These are phyloP conservation scores for Parsonsia alboflavescens DNA, from an alignment of 257 asterid species.

Conservation along the genomic window DNA sequence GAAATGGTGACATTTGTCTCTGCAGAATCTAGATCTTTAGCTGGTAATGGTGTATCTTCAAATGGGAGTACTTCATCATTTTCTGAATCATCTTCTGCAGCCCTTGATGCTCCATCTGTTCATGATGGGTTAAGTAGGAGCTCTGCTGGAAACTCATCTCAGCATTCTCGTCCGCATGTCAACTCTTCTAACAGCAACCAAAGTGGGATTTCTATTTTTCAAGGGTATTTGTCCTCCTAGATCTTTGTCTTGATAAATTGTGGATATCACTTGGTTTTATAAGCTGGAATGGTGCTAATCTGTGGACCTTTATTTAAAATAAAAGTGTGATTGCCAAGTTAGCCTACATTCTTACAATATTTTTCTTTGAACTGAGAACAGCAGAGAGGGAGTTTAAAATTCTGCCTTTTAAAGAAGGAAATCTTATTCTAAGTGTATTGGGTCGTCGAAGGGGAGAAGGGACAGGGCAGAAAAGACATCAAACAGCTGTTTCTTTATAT, in stretches of 20 bases:
- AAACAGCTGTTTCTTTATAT: background rate
- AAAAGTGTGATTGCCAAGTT: background rate
- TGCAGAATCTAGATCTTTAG: slow-evolving; percentile 35
- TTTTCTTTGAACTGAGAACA: background rate
- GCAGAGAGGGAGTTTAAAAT: slow-evolving; percentile 1
- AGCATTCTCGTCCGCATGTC: slow-evolving; percentile 32
- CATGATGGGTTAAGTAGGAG: slow-evolving; percentile 45
- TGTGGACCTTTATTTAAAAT: background rate
- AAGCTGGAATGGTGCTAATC: background rate
- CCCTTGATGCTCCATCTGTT: slow-evolving; percentile 51
- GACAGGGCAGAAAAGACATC: background rate
- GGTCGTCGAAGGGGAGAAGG: background rate
- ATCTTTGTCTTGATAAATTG: background rate
- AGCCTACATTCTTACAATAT: background rate
- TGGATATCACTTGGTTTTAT: background rate
- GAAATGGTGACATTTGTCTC: slow-evolving; percentile 69
- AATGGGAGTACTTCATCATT: slow-evolving; percentile 35
- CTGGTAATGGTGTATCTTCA: slow-evolving; percentile 30
- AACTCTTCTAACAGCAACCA: slow-evolving; percentile 39
- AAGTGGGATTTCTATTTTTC: slow-evolving; percentile 64
- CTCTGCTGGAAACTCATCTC: slow-evolving; percentile 35
- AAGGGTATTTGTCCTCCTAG: slow-evolving; percentile 51
- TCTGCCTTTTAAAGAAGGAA: background rate
- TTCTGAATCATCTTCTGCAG: slow-evolving; percentile 31
- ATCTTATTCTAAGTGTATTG: background rate